Conservation (phyloP, 2,329 filamentous ascomycete species). For the Pseudopyrenochaeta lycopersici region DNA sequence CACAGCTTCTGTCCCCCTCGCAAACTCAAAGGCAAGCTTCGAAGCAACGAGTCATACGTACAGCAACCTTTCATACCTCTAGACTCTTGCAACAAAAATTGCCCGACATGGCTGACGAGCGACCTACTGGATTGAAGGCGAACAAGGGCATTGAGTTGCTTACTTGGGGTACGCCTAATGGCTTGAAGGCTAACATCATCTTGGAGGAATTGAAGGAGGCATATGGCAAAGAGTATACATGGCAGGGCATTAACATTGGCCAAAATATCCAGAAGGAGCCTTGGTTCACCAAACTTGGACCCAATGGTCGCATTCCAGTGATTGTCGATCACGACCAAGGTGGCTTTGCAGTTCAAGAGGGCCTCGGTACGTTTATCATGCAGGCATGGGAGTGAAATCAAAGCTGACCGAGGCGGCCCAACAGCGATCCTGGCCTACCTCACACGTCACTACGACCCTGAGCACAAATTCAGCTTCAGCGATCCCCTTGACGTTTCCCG, state of each 20-base stretch:
- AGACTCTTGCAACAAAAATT: conserved; percentile 21
- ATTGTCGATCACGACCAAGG: conserved; percentile 72
- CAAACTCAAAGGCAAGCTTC: conserved; percentile 20
- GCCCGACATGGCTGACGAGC: conserved; percentile 39
- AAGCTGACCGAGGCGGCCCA: conserved; percentile 10
- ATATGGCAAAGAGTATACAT: conserved; percentile 68
- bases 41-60: conserved; percentile 11
- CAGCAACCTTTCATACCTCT: conserved; percentile 31
- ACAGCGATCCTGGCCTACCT: conserved; percentile 56
- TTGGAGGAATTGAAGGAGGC: conserved; percentile 73
- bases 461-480: conserved; percentile 57
- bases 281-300: conserved; percentile 70
- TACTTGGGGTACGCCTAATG: conserved; percentile 62
- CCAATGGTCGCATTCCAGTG: conserved; percentile 72
- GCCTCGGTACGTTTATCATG: conserved; percentile 36
- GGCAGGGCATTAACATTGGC: conserved; percentile 65
- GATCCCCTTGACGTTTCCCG: conserved; percentile 57
- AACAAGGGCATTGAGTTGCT: conserved; percentile 72
- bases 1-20: conserved; percentile 21
- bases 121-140: conserved; percentile 67
- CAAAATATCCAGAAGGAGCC: conserved; percentile 73
- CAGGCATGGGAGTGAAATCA: neutral
- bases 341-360: conserved; percentile 62
- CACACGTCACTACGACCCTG: conserved; percentile 57
- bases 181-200: conserved; percentile 66